Base-by-base conservation (phyloP, 495 filamentous ascomycete species). In the Talaromyces proteolyticus region DNA sequence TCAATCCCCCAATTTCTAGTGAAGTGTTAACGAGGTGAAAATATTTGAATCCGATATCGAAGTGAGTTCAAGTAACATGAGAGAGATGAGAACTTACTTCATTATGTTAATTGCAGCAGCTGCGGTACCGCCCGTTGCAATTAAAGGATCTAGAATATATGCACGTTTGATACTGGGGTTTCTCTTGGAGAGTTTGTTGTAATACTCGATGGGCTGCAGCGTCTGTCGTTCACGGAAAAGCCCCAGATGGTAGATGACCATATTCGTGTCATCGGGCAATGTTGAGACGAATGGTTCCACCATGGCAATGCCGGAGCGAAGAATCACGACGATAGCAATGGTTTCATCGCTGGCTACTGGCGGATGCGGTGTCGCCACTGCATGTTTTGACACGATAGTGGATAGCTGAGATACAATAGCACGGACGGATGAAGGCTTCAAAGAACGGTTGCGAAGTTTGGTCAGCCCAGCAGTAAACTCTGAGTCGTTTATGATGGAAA, bases 171-270 rank as follows among this genome's bases (percentile, higher is more conserved):
- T 64, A 19, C 36, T 44, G 5, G 90, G 68, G 21, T 78, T 74
- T 4, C 67, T 69, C 12, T 57, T 42, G 12, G 90, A 89, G 4
- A 95, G 84, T 66, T 95, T 95, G 68, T 80, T 95, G 74, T 95
- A 95, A 73, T 95, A 95, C 67, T 95, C 90, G 34, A 95, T 88
- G 0, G 90, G 89, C 36, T 83, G 76, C 7, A 94, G 79, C 7
- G 86, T 88, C 29, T 74, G 76, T 25, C 87, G 85, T 56, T 94
- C 90, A 49, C 90, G 83, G 69, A 85, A 95, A 44, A 95, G 77
- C 24, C 90, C 90, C 18, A 95, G 81, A 62, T 95, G 90, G 67
- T 94, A 86, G 49, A 92, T 52, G 4, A 52, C 54, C 1, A 56
- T 56, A 18, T 50, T 38, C 0, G 50, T 44, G 4, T 53, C 47